Conservation (phyloP, 179 eudicot species). For the Spinacia oleracea region DNA sequence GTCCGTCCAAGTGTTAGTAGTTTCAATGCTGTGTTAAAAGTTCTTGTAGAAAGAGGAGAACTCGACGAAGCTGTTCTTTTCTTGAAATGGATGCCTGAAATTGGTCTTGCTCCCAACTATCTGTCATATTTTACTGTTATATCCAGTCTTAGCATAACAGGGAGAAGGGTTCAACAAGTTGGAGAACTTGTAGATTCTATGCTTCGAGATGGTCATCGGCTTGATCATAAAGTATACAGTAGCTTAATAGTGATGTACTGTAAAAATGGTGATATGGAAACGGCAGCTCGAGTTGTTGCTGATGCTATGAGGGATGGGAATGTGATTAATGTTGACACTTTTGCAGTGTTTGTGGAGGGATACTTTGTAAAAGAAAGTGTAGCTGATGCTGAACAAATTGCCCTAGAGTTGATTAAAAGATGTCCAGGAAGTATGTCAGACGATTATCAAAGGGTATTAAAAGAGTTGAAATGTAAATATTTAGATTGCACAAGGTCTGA, state of each 20-base stretch:
- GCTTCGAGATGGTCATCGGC: slow-evolving; percentile 37
- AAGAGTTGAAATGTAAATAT: slow-evolving; percentile 15
- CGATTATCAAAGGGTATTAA: slow-evolving; percentile 21
- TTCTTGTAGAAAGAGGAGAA: slow-evolving; percentile 29
- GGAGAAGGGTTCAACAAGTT: slow-evolving; percentile 35
- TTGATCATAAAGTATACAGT: slow-evolving; percentile 39
- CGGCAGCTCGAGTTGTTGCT: slow-evolving; percentile 30
- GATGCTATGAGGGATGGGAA: slow-evolving; percentile 34
- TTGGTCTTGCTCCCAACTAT: slow-evolving; percentile 44
- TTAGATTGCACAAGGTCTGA: neutral
- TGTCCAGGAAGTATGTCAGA: slow-evolving; percentile 22
- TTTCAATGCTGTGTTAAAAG: slow-evolving; percentile 40
- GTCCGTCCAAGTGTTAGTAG: slow-evolving; percentile 27
- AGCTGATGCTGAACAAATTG: slow-evolving; percentile 28
- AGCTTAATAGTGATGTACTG: slow-evolving; percentile 31
- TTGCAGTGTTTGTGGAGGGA: slow-evolving; percentile 28
- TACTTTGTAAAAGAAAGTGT: slow-evolving; percentile 27
- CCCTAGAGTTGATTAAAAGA: slow-evolving; percentile 29
- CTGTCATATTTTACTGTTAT: slow-evolving; percentile 43
- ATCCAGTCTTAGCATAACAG: slow-evolving; percentile 29
- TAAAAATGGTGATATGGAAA: slow-evolving; percentile 29
- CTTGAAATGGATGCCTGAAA: slow-evolving; percentile 40
- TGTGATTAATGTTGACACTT: slow-evolving; percentile 34
- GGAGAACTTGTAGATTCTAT: slow-evolving; percentile 40
- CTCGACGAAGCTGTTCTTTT: slow-evolving; percentile 35